These are phyloP conservation scores for Pyricularia pennisetigena DNA, from an alignment of 2,329 filamentous ascomycete species.

Conservation along the genomic window DNA sequence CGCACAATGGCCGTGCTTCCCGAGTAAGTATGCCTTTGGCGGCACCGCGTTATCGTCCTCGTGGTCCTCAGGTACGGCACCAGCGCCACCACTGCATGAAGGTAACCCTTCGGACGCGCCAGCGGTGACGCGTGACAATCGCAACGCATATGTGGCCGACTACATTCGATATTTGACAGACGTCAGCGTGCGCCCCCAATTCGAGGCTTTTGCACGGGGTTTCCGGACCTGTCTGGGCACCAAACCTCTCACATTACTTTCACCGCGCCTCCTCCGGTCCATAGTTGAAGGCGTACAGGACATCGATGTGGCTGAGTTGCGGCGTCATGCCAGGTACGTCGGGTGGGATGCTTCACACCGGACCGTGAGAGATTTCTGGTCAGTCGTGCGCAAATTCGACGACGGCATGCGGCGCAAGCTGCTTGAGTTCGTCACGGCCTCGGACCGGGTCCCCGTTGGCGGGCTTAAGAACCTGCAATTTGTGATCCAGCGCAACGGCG, in stretches of 20 bases:
- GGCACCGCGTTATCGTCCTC: background rate
- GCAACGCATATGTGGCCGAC: conserved; percentile 68
- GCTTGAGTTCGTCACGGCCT: conserved; percentile 91
- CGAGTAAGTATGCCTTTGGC: conserved; percentile 2
- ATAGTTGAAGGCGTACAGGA: conserved; percentile 76
- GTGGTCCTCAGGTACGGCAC: background rate
- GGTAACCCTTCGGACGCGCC: conserved; percentile 45
- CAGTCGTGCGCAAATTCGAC: conserved; percentile 58
- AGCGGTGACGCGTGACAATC: conserved; percentile 73
- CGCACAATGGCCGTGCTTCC: conserved; percentile 12
- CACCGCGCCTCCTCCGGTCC: conserved; percentile 58
- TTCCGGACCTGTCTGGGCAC: conserved; percentile 67
- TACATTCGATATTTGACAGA: conserved; percentile 80
- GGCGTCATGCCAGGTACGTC: conserved; percentile 65
- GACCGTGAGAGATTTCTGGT: conserved; percentile 76
- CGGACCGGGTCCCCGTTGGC: conserved; percentile 79
- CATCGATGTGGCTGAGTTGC: conserved; percentile 68
- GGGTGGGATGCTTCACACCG: conserved; percentile 64
- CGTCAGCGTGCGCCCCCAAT: conserved; percentile 67
- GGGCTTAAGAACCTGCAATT: conserved; percentile 78
- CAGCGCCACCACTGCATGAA: conserved; percentile 14
- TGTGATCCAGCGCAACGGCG: conserved; percentile 67
- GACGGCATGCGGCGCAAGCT: conserved; percentile 63
- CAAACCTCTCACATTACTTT: conserved; percentile 64
- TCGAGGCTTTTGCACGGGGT: conserved; percentile 68